Evolutionary conservation across 2,329 filamentous ascomycete species (phyloP), one percentile per base, ranked within the genome.

Genomic region (Botrytis paeoniae): DNA sequence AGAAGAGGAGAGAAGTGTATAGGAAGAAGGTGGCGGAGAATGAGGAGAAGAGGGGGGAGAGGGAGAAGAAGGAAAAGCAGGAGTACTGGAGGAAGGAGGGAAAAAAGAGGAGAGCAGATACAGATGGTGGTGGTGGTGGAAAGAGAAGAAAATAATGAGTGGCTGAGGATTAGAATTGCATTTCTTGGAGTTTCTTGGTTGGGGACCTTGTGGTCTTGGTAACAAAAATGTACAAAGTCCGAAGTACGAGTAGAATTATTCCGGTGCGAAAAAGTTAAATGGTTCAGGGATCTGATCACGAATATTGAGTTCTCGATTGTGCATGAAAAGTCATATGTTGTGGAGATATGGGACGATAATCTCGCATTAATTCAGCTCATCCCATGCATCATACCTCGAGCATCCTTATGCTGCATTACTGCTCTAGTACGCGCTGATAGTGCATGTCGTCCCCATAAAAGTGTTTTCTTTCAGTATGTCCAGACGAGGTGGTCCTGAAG

Each of bases 71-170:
- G 79, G 95, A 99, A 85, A 92, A 90, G 81, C 92, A 97, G 82
- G 95, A 97, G 78, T 99, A 90, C 81, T 99, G 96, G 96, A 87
- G 90, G 79, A 91, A 90, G 79, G 97, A 99, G 84, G 96, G 96
- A 16, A 93, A 92, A 85, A 93, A 93, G 85, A 85, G 91, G 77
- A 89, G 88, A 82, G 85, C 86, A 48, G 84, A 85, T 76, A 85
- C 84, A 32, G 85, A 85, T 69, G 86, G 84, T 43, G 84, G 83
- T 73, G 87, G 85, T 59, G 81, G 78, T 75, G 78, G 77, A 37
- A 80, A 81, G 71, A 79, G 80, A 69, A 75, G 78, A 29, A 74
- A 78, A 32, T 71, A 37, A 65, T 29, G 35, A 12, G 10, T 35
- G 12, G 18, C 18, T 48, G 37, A 12, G 35, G 39, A 57, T 62